Evolutionary conservation across 2,329 filamentous ascomycete genomes (phyloP), one percentile per base, ranked within the genome.

Genomic region (Aureobasidium sp.): DNA sequence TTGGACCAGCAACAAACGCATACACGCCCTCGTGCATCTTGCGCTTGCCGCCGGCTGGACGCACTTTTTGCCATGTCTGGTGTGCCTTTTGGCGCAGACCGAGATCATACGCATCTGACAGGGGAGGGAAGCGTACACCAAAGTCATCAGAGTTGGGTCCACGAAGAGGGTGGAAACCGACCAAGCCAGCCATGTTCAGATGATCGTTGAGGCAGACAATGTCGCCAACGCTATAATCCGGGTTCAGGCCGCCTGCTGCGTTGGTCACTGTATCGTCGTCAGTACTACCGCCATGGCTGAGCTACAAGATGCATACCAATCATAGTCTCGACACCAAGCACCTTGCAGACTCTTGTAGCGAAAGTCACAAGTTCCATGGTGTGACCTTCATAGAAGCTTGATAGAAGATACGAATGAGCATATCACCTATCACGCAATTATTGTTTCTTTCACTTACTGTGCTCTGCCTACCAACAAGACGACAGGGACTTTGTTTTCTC

Each of bases 331-430:
- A 87, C 78, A 27, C 84, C 85, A 11, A 88, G 73, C 0, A 84
- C 71, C 67, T 84, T 86, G 74, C 87, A 84, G 6, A 88, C 82
- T 58, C 86, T 79, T 12, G 85, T 82, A 29, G 85, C 84, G 68
- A 87, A 87, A 29, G 85, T 85, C 41, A 85, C 80, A 51, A 79
- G 76, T 60, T 85, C 79, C 74, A 87, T 85, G 2, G 80, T 79
- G 69, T 88, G 82, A 37, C 86, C 86, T 73, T 88, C 86, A 70
- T 87, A 88, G 74, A 85, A 87, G 72, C 85, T 87, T 64, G 52
- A 62, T 52, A 59, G 44, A 62, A 64, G 59, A 52, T 59, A 36
- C 15, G 44, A 67, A 63, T 62, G 59, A 67, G 61, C 59, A 44
- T 63, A 42, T 59, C 39, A 61, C 8, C 53, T 14, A 42, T 17